Conservation (phyloP, 2,329 filamentous ascomycete genomes). For the Ustilaginoidea virens region DNA sequence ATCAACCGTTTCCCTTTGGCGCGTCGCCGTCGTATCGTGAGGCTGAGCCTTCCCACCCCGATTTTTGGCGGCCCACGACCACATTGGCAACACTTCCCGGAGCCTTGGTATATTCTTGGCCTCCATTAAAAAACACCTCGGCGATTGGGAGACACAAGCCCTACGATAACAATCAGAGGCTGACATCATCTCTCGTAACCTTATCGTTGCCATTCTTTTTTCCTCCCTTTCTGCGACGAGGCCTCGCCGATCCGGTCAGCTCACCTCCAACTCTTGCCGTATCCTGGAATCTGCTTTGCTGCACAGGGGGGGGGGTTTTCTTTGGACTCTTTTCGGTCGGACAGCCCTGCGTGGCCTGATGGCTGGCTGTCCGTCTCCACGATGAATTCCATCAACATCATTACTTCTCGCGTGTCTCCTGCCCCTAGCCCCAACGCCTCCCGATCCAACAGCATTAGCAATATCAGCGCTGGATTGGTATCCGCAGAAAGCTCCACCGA, state of each 20-base stretch:
- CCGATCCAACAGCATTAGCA: conserved; percentile 45
- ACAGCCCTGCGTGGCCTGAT: conserved; percentile 21
- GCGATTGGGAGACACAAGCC: conserved; percentile 1
- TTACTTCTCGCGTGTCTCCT: conserved; percentile 67
- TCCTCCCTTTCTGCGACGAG: conserved; percentile 1
- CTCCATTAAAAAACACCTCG: too few species aligned
- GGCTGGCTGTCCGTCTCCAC: conserved; percentile 40
- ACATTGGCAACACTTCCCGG: not conserved
- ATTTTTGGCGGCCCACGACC: too few species aligned
- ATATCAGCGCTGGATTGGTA: conserved; percentile 31
- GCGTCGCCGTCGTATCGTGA: conserved; percentile 4
- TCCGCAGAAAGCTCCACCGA: conserved; percentile 22
- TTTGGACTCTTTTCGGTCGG: not conserved
- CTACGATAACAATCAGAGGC: not conserved
- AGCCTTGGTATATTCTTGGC: too few species aligned
- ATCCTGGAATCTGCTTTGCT: too few species aligned
- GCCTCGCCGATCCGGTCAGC: not conserved
- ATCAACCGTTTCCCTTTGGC: not conserved
- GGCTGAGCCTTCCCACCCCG: conserved; percentile 1
- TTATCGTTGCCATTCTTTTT: too few species aligned
- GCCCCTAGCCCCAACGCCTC: conserved; percentile 39
- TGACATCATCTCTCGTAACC: conserved; percentile 4
- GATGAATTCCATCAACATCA: conserved; percentile 96
- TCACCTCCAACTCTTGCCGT: too few species aligned
- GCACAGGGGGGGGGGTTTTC: too few species aligned